phyloP scores from a whole-genome alignment of 768 basidiomycete genomes.

The Boletus edulis region DNA sequence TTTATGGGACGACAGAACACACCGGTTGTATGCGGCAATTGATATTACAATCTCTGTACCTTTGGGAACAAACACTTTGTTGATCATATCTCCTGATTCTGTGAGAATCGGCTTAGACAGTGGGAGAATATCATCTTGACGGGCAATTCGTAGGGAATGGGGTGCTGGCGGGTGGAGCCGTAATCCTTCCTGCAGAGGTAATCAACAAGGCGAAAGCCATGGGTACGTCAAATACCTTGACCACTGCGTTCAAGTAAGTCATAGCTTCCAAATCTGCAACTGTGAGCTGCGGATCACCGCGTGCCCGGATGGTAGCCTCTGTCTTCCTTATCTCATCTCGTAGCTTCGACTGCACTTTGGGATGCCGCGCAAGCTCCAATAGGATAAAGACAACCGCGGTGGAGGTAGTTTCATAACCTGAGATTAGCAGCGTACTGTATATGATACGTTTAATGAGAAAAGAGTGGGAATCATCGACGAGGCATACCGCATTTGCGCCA shows the following conservation, averaged over 20 bases:
- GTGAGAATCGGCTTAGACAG: constrained; percentile 51
- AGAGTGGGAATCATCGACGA: not conserved
- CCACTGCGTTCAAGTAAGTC: constrained; percentile 41
- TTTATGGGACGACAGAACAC: not conserved
- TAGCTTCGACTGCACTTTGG: constrained; percentile 54
- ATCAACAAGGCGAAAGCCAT: constrained; percentile 13
- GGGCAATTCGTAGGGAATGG: constrained; percentile 47
- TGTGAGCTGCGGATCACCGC: not conserved
- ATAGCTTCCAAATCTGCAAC: constrained; percentile 47
- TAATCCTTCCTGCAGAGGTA: constrained; percentile 39
- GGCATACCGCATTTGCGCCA: constrained; percentile 15
- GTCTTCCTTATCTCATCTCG: constrained; percentile 33
- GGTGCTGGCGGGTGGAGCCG: constrained; percentile 47
- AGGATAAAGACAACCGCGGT: constrained; percentile 56
- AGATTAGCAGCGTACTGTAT: constrained; percentile 41
- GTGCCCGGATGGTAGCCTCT: not conserved
- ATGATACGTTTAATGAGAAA: not conserved
- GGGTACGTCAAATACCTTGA: constrained; percentile 25
- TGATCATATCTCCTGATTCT: constrained; percentile 40
- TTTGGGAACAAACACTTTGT: constrained; percentile 46
- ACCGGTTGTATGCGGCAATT: constrained; percentile 59
- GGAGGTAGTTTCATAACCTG: constrained; percentile 60
- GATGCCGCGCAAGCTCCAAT: constrained; percentile 56
- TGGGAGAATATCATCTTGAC: constrained; percentile 56
- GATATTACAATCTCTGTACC: constrained; percentile 49